Evolutionary conservation across 1,284 basidiomycete genomes (phyloP), one percentile per base, ranked within the genome.

Genomic region (Entoloma clypeatum): DNA sequence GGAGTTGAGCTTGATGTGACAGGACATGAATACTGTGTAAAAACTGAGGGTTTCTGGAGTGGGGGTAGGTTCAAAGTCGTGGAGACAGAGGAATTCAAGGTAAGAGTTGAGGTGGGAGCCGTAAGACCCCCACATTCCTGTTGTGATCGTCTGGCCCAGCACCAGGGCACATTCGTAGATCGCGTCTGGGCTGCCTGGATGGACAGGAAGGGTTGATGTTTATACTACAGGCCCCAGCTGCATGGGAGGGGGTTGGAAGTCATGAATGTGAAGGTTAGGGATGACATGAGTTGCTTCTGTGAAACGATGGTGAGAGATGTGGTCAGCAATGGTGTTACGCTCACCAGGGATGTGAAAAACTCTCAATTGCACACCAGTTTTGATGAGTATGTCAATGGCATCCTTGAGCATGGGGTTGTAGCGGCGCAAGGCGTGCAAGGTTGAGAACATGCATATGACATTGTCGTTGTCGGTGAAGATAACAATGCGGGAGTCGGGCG

Each of bases 1-100:
- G 2, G 49, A 37, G 1, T 23, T 37, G 1, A 47, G 47, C 11
- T 49, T 38, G 26, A 74, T 71, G 24, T 65, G 55, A 29, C 62
- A 53, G 7, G 41, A 66, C 61, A 67, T 67, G 48, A 57, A 74
- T 0, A 64, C 58, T 6, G 56, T 48, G 42, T 56, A 74, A 23
- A 65, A 59, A 8, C 50, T 53, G 0, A 71, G 48, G 0, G 62
- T 65, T 33, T 69, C 60, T 1, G 48, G 14, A 0, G 64, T 65
- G 0, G 66, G 67, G 2, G 60, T 45, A 17, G 64, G 31, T 1
- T 62, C 52, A 13, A 66, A 50, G 5, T 53, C 2, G 32, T 71
- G 67, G 0, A 50, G 7, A 7, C 49, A 42, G 38, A 58, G 61
- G 47, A 73, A 74, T 0, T 48, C 49, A 6, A 72, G 31, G 24